Base-by-base conservation (phyloP, 257 asterid genomes). In the Ilex asprella region DNA sequence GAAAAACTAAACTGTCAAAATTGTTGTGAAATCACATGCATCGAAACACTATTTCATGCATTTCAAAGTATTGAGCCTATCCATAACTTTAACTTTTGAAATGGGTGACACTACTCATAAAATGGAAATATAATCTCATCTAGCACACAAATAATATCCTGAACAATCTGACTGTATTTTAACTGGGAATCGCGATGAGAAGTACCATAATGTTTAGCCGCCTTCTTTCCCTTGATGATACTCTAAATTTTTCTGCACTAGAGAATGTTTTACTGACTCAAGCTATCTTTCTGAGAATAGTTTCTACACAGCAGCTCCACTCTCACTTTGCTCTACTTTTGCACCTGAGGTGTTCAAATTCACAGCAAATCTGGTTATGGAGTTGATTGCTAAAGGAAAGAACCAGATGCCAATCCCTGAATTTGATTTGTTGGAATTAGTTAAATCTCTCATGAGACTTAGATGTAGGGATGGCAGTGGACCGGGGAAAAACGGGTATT, bases 261-360 rank as follows among this genome's bases (percentile, higher is more conserved):
- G 44, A 46, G 61, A 55, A 16, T 41, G 21, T 63, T 57, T 60
- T 49, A 16, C 76, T 69, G 47, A 63, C n/a, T n/a, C n/a, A n/a
- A n/a, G n/a, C n/a, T n/a, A n/a, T n/a, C n/a, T n/a, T n/a, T n/a
- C n/a, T n/a, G n/a, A n/a, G 55, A 35, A 55, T 67, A 93, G 99
- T 68, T 93, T 82, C 74, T 89, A 93, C 64, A 73, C 85, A 61
- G 95, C 90, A 66, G 95, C 88, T 65, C 96, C 99, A 56, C 75
- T 93, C 27, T 89, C 99, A 60, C 82, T 93, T 67, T 85, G 99
- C 78, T 80, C 83, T 84, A 63, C 63, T 14, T 66, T 70, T 69
- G 84, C 79, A 29, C 39, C 67, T 16, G 99, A 83, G 75, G 82
- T 83, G 66, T 74, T 87, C 78, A 70, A 71, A 21, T 65, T 74